Percentiles rank a stretch among this genome's conserved stretches.
phyloP scores from a whole-genome alignment of 2,329 filamentous ascomycete genomes.

The Sarocladiaceae sp. region DNA sequence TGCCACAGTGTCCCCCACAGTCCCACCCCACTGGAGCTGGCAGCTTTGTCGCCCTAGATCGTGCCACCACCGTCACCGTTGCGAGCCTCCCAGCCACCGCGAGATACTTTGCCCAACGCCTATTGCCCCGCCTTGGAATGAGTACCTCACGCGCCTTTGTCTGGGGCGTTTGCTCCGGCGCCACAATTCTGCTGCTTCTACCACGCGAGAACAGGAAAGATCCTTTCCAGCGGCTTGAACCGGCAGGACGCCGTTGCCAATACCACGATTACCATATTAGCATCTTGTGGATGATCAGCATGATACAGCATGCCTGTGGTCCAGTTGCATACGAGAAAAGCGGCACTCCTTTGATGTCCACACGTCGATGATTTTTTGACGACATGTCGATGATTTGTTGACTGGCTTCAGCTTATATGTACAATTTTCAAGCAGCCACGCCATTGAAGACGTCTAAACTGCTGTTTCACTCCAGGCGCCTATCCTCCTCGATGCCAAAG shows the following conservation, averaged over 20 bases:
- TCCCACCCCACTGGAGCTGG: not conserved
- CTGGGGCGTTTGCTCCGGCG: slow-evolving; percentile 3
- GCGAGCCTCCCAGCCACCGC: no score
- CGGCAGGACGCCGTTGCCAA: no score
- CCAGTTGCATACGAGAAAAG: no score
- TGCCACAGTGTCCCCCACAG: not conserved
- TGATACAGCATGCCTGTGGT: no score
- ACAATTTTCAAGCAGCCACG: no score
- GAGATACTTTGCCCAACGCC: not conserved
- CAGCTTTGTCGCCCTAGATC: not conserved
- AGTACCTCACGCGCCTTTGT: not conserved
- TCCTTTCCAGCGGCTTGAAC: not conserved
- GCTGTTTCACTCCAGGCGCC: slow-evolving; percentile 1
- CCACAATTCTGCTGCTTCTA: not conserved
- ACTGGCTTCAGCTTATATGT: no score
- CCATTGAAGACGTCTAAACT: no score
- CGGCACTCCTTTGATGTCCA: no score
- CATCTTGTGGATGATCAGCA: no score
- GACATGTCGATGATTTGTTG: no score
- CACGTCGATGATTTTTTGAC: no score
- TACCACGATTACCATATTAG: no score
- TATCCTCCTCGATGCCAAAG: slow-evolving; percentile 39
- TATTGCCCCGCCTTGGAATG: not conserved
- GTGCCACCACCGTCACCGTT: not conserved
- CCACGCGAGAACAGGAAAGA: not conserved